phyloP scores from a whole-genome alignment of 208 protist species.

The Porcisia deanei region DNA sequence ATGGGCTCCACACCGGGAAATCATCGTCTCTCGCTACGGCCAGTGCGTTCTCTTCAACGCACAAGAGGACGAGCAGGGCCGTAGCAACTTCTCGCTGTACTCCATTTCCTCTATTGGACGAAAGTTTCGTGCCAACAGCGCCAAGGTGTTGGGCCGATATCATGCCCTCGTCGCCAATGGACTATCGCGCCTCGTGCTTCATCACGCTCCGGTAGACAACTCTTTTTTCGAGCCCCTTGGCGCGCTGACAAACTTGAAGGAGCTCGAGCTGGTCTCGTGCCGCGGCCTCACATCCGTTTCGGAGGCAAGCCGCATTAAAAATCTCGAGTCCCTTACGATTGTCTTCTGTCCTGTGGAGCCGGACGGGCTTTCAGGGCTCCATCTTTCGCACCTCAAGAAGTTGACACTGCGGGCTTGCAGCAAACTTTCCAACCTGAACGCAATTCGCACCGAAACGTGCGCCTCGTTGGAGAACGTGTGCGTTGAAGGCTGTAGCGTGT shows the following conservation, averaged over 20 bases:
- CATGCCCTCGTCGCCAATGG: constrained; percentile 71
- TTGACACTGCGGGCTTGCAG: constrained; percentile 69
- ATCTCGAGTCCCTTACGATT: constrained; percentile 62
- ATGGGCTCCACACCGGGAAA: constrained; percentile 67
- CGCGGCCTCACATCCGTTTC: constrained; percentile 61
- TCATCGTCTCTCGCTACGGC: constrained; percentile 80
- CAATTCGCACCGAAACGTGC: constrained; percentile 58
- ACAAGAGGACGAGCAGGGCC: constrained; percentile 61
- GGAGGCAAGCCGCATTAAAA: constrained; percentile 48
- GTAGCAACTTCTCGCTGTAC: constrained; percentile 60
- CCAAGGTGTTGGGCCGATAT: constrained; percentile 66
- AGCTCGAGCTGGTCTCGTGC: constrained; percentile 78
- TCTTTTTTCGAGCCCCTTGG: constrained; percentile 68
- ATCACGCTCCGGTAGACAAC: constrained; percentile 70
- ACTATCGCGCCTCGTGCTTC: constrained; percentile 64
- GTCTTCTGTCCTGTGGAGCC: constrained; percentile 70
- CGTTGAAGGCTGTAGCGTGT: constrained; percentile 75
- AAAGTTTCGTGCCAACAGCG: constrained; percentile 75
- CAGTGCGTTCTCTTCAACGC: constrained; percentile 85
- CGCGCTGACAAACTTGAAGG: constrained; percentile 48
- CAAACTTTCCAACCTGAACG: constrained; percentile 72
- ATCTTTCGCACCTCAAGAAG: constrained; percentile 53
- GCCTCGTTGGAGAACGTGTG: constrained; percentile 59
- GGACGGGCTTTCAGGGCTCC: constrained; percentile 60
- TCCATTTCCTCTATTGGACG: constrained; percentile 77